These are phyloP conservation scores for Dactylellina cionopaga DNA, from an alignment of 2,329 filamentous ascomycete genomes.

Conservation along the genomic window DNA sequence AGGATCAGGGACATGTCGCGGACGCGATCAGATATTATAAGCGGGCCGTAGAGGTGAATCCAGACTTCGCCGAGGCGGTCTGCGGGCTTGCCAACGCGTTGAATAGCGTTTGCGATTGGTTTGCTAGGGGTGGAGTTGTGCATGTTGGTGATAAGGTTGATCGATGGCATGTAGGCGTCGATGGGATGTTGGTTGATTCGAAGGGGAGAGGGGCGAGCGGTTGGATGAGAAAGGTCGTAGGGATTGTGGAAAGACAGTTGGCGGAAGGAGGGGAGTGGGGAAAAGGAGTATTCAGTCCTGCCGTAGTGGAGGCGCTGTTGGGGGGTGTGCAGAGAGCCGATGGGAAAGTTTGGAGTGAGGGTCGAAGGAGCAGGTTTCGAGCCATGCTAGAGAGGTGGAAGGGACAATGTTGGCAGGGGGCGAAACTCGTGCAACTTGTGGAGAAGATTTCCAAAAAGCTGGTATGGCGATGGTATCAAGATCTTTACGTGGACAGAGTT, in stretches of 20 bases:
- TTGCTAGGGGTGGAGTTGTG: slow-evolving; percentile 83
- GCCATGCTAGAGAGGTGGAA: slow-evolving; percentile 70
- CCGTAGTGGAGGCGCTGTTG: slow-evolving; percentile 66
- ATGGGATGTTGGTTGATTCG: slow-evolving; percentile 82
- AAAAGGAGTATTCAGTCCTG: slow-evolving; percentile 71
- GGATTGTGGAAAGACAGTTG: slow-evolving; percentile 89
- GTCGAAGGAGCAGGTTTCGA: slow-evolving; percentile 59
- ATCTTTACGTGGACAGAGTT: slow-evolving; percentile 74
- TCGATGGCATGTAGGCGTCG: slow-evolving; percentile 90
- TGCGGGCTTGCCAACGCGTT: slow-evolving; percentile 93
- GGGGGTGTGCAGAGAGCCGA: slow-evolving; percentile 63
- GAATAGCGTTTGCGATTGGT: slow-evolving; percentile 97
- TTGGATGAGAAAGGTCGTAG: slow-evolving; percentile 88
- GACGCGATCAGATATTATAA: slow-evolving; percentile 94
- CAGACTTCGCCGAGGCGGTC: slow-evolving; percentile 94
- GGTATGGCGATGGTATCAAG: slow-evolving; percentile 87
- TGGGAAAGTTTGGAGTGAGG: slow-evolving; percentile 59
- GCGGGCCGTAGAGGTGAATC: slow-evolving; percentile 88
- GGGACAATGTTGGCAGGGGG: slow-evolving; percentile 85
- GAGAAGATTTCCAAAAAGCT: slow-evolving; percentile 83
- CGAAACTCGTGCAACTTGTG: slow-evolving; percentile 80
- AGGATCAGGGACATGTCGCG: slow-evolving; percentile 89
- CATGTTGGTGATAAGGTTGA: slow-evolving; percentile 74
- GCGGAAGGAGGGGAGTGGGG: slow-evolving; percentile 89
- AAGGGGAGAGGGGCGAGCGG: slow-evolving; percentile 73